Evolutionary conservation across 75 land plant species (phyloP).

Genomic region (Isoetes taiwanensis): DNA sequence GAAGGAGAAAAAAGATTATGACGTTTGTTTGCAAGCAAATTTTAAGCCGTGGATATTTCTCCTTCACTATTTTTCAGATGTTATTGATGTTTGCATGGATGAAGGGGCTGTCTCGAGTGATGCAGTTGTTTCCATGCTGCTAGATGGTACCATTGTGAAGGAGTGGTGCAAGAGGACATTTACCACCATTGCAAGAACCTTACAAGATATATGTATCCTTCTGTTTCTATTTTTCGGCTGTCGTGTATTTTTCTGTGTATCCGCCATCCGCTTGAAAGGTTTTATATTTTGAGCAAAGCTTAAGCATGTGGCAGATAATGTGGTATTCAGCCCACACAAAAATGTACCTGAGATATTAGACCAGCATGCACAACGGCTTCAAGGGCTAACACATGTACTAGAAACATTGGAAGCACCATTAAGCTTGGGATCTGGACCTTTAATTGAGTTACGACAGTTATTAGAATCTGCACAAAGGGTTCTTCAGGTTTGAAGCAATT

Average conservation of each 20-base stretch:
- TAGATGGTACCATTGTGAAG: conserved; percentile 91
- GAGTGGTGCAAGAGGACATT: conserved; percentile 79
- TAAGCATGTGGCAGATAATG: conserved; percentile 25
- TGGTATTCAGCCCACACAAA: conserved; percentile 31
- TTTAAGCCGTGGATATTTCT: no score
- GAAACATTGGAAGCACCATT: conserved; percentile 63
- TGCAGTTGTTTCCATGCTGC: conserved; percentile 66
- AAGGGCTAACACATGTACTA: conserved; percentile 52
- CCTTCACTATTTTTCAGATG: conserved; percentile 53
- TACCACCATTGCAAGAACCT: conserved; percentile 25
- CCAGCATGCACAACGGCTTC: conserved; percentile 26
- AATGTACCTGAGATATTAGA: conserved; percentile 23
- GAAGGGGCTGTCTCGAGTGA: conserved; percentile 93
- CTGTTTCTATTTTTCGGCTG: background rate
- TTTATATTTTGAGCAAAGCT: background rate
- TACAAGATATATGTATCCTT: conserved; percentile 64
- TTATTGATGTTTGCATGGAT: conserved; percentile 95
- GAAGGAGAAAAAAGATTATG: no score
- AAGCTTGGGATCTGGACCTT: conserved; percentile 24
- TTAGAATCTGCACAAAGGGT: conserved; percentile 46
- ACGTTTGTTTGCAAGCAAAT: no score
- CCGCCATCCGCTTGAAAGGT: background rate
- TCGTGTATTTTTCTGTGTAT: background rate
- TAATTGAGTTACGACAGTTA: conserved; percentile 57
- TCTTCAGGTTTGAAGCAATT: conserved; percentile 41